These are phyloP conservation scores for Umbellularia californica DNA, from an alignment of 164 flowering plant genomes.

Conservation along the genomic window DNA sequence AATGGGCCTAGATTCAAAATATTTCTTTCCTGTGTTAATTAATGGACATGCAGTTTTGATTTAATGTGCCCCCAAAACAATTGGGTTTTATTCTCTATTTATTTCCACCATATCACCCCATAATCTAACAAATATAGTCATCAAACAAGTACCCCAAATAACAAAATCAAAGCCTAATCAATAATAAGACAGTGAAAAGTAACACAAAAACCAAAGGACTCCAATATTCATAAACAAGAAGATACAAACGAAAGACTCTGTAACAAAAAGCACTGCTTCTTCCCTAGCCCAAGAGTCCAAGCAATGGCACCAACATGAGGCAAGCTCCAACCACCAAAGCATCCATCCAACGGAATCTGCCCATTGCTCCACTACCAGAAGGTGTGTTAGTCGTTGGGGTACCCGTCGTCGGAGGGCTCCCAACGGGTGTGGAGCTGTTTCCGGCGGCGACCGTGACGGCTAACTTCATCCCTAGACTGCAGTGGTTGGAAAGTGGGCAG, in stretches of 20 bases:
- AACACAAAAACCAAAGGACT: not conserved
- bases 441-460: constrained; percentile 9
- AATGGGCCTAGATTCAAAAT: no score
- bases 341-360: not conserved
- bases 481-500: constrained; percentile 16
- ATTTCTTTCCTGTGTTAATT: no score
- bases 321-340: constrained; percentile 24
- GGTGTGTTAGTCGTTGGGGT: not conserved
- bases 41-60: no score
- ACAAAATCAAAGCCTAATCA: not conserved
- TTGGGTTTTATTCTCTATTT: not conserved
- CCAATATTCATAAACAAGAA: not conserved
- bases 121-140: not conserved
- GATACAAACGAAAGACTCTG: not conserved
- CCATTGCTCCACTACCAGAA: constrained; percentile 15
- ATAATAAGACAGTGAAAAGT: not conserved
- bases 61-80: no score
- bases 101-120: not conserved
- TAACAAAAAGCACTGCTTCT: constrained; percentile 48
- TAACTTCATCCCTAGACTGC: constrained; percentile 20
- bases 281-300: constrained; percentile 37
- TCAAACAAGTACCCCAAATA: not conserved
- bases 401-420: not conserved
- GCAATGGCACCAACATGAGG: constrained; percentile 22
- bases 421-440: not conserved